Evolutionary conservation across 441 rosid genomes (phyloP).

Genomic region (Lepidium campestre): DNA sequence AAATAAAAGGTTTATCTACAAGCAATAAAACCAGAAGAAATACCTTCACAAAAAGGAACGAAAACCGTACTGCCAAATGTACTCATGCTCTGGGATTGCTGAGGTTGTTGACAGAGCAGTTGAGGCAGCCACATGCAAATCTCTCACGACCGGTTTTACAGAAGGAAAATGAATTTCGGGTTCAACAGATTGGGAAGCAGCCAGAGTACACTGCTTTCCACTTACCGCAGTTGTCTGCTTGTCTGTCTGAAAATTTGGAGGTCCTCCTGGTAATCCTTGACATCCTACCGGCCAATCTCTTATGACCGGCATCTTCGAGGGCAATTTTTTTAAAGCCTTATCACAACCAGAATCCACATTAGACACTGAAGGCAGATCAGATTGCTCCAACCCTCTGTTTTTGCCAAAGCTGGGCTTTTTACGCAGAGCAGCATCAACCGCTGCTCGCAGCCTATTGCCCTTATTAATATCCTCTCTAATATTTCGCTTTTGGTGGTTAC

Average conservation of each 20-base stretch:
- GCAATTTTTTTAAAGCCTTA: constrained; percentile 40
- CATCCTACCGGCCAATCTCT: too few species aligned
- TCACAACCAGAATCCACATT: constrained; percentile 38
- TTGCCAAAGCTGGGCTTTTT: constrained; percentile 73
- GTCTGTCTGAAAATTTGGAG: constrained; percentile 26
- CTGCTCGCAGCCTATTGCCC: constrained; percentile 68
- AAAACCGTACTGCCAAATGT: constrained; percentile 83
- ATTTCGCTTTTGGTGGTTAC: constrained; percentile 34
- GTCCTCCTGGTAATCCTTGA: constrained; percentile 44
- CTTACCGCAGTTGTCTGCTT: constrained; percentile 32
- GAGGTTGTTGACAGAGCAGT: constrained; percentile 34
- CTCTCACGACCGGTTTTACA: constrained; percentile 29
- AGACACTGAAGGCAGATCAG: constrained; percentile 41
- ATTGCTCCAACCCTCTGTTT: constrained; percentile 48
- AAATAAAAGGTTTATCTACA: not conserved
- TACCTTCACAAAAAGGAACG: constrained; percentile 23
- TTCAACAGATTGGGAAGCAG: constrained; percentile 32
- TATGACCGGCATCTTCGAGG: constrained; percentile 35
- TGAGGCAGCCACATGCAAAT: constrained; percentile 30
- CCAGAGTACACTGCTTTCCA: constrained; percentile 33
- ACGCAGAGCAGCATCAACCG: constrained; percentile 75
- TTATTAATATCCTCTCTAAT: constrained; percentile 44
- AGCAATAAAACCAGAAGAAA: not conserved
- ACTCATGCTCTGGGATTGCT: constrained; percentile 78
- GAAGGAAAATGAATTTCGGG: constrained; percentile 31